A percentile compares a stretch with the other conserved stretches of the same genome.
These are phyloP conservation scores for Saxophila tyrrhenica DNA, from an alignment of 495 filamentous ascomycete genomes.

Conservation along the genomic window DNA sequence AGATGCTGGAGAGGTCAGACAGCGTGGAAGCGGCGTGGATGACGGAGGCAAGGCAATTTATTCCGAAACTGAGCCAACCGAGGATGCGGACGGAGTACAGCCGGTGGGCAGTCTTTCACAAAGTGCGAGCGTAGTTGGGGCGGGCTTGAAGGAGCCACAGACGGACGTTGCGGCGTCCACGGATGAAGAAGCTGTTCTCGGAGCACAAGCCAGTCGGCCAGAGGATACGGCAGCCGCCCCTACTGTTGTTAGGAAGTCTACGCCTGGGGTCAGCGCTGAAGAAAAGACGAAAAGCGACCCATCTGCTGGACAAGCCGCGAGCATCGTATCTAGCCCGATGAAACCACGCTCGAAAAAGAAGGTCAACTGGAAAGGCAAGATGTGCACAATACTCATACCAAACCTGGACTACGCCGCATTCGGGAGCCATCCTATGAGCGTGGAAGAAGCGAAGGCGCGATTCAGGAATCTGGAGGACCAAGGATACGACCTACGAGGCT, in stretches of 20 bases:
- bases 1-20: background rate
- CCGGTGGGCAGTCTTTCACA: no score
- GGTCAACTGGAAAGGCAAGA: slow-evolving; percentile 27
- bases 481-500: slow-evolving; percentile 66
- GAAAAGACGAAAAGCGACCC: background rate
- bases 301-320: background rate
- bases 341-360: slow-evolving; percentile 24
- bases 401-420: slow-evolving; percentile 17
- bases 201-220: no score
- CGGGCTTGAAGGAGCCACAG: no score
- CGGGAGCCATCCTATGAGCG: slow-evolving; percentile 43
- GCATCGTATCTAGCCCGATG: slow-evolving; percentile 2
- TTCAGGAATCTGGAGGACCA: slow-evolving; percentile 58
- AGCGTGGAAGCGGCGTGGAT: background rate
- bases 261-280: background rate
- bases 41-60: no score
- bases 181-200: no score
- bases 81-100: no score
- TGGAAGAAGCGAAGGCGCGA: slow-evolving; percentile 50
- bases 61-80: no score
- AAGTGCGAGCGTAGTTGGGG: no score
- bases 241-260: no score
- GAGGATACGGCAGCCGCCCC: no score
- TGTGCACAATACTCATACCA: slow-evolving; percentile 24
- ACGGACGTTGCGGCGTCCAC: no score